Evolutionary conservation across 208 protist genomes (phyloP).

Genomic region (Trypanosoma caninum): DNA sequence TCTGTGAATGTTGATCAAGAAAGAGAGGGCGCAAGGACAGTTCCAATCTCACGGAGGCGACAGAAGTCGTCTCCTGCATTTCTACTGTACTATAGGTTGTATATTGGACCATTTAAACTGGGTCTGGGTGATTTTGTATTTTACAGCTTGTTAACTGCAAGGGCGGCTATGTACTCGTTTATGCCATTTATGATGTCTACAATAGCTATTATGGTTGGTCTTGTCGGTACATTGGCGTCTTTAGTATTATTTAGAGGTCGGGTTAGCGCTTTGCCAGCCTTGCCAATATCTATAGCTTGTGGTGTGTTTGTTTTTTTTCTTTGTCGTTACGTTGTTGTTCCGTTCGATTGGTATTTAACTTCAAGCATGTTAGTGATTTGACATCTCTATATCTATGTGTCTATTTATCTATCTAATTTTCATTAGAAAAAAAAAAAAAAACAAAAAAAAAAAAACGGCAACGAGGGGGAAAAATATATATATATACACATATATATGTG

Average conservation of each 20-base stretch:
- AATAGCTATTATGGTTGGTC: conserved; percentile 49
- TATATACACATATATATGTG: conserved; percentile 1
- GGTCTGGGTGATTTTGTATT: conserved; percentile 90
- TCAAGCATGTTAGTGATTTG: conserved; percentile 20
- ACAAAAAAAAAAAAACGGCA: conserved; percentile 1
- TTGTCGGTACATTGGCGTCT: conserved; percentile 56
- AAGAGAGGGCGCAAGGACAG: neutral
- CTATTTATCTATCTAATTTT: neutral
- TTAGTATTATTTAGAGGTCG: conserved; percentile 46
- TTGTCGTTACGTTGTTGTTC: conserved; percentile 14
- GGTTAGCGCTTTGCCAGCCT: conserved; percentile 61
- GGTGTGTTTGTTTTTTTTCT: conserved; percentile 46
- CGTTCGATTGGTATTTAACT: conserved; percentile 25
- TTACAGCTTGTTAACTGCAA: conserved; percentile 77
- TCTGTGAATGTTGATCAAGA: too few relatives aligned
- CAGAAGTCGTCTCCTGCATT: neutral
- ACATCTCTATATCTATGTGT: neutral
- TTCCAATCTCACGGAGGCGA: too few relatives aligned
- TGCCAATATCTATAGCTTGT: conserved; percentile 80
- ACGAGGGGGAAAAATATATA: neutral
- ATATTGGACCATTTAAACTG: conserved; percentile 51
- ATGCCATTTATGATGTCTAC: conserved; percentile 59
- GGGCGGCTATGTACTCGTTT: conserved; percentile 42
- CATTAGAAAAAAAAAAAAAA: conserved; percentile 8
- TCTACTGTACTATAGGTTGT: conserved; percentile 5